Base-by-base conservation (phyloP, 176 grass and related monocot species). In the Eragrostis curvula region DNA sequence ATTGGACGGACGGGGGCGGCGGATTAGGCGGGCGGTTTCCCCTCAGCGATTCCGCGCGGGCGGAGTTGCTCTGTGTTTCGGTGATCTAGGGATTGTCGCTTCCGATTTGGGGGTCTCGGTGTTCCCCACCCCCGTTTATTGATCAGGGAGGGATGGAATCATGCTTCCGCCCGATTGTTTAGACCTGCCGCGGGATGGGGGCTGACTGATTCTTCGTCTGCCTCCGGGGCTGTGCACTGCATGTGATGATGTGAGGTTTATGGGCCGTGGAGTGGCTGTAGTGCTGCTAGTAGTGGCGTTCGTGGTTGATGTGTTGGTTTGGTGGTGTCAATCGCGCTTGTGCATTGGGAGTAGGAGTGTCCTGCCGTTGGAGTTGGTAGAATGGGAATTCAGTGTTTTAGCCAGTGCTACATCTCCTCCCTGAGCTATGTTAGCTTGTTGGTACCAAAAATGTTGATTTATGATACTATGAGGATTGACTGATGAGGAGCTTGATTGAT, bases 71-170 rank as follows among this genome's bases (percentile, higher is more conserved):
- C 20, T 3, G 41, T 64, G 86, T 42, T 71, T 17, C 68, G 21
- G n/a, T 83, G 83, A 86, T 79, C 74, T 90, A 86, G 79, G 83
- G 73, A 60, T 81, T 60, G 66, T 16, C 43, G 25, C 23, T 3
- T 60, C 49, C 5, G 69, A 68, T 75, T 81, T 24, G 47, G 49
- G 53, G 5, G 27, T 3, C 14, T 41, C 11, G 6, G 25, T 7
- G 11, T 17, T 10, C 21, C 44, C 2, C n/a, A n/a, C 8, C 10
- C 18, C 8, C 32, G 24, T 45, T 9, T 23, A 2, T 44, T 21
- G 32, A 13, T 28, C 24, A 14, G 2, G 53, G 8, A 24, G 58
- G 12, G 13, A 11, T 12, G 8, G 18, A 55, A 36, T 36, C 32
- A 4, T 36, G 27, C 5, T 80, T 5, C 24, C 66, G 36, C 15